These are phyloP conservation scores for Phytopythium chamaehyphon DNA, from an alignment of 352 stramenopile species.

Conservation along the genomic window DNA sequence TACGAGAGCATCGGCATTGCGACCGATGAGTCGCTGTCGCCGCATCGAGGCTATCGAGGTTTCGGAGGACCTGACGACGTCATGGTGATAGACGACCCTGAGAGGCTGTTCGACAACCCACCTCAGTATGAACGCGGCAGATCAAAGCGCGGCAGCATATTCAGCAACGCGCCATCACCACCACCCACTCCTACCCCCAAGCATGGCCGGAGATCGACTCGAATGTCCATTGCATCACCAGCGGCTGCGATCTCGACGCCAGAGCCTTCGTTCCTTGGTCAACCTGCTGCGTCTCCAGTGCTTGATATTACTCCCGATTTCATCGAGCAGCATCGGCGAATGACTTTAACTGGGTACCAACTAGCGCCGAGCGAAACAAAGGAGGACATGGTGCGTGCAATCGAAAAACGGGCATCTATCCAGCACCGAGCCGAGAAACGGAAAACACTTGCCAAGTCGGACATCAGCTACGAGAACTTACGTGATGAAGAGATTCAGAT, in stretches of 20 bases:
- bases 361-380: slow-evolving; percentile 8
- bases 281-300: neutral
- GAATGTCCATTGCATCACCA: neutral
- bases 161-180: slow-evolving; percentile 7
- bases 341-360: slow-evolving; percentile 1
- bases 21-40: slow-evolving; percentile 16
- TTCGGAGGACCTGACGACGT: neutral
- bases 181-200: slow-evolving; percentile 1
- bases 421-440: slow-evolving; percentile 43
- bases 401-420: slow-evolving; percentile 40
- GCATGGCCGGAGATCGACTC: neutral
- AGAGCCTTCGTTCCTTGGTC: neutral
- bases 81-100: slow-evolving; percentile 7
- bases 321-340: slow-evolving; percentile 5
- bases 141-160: slow-evolving; percentile 16
- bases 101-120: neutral
- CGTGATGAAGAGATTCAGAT: slow-evolving; percentile 55
- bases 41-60: neutral
- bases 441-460: slow-evolving; percentile 34
- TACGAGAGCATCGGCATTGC: slow-evolving; percentile 51
- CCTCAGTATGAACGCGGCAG: neutral
- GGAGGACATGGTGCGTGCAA: slow-evolving; percentile 23
- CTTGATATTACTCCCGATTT: slow-evolving; percentile 4
- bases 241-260: slow-evolving; percentile 5
- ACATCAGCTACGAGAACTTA: slow-evolving; percentile 63